Evolutionary conservation across 2,329 filamentous ascomycete genomes (phyloP).

Genomic region (Fusarium sp.): DNA sequence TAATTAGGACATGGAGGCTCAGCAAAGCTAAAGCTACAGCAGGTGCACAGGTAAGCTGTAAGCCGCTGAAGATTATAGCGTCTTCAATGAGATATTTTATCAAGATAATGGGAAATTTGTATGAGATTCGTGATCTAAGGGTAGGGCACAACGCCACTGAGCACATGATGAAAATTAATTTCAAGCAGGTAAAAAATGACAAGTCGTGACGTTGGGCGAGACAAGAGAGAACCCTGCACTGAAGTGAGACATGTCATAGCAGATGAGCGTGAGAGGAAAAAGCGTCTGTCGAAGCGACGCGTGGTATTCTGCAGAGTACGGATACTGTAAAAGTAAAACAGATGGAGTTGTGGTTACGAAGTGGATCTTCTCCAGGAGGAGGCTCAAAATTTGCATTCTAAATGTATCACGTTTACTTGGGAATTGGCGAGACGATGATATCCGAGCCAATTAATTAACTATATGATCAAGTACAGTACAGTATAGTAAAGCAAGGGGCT

Average conservation of each 20-base stretch:
- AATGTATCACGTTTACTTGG: constrained; percentile 2
- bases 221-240: constrained; percentile 20
- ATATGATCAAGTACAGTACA: constrained; percentile 3
- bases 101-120: constrained; percentile 9
- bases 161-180: constrained; percentile 12
- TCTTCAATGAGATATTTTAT: neutral
- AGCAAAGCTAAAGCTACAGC: neutral
- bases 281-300: constrained; percentile 23
- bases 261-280: neutral
- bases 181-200: neutral
- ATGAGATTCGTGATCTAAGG: constrained; percentile 14
- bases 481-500: constrained; percentile 20
- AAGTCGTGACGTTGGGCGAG: constrained; percentile 8
- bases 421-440: constrained; percentile 11
- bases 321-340: neutral
- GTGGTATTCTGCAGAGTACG: neutral
- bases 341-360: constrained; percentile 2
- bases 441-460: constrained; percentile 15
- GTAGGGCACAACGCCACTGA: constrained; percentile 35
- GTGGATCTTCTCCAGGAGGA: constrained; percentile 25
- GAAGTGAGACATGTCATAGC: constrained; percentile 31
- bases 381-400: constrained; percentile 27
- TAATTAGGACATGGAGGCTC: constrained; percentile 7
- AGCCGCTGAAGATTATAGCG: neutral
- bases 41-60: neutral